A percentile compares a stretch with the other conserved stretches of the same genome.
phyloP scores from a whole-genome alignment of 1,284 basidiomycete genomes.

The Sporisorium reilianum region DNA sequence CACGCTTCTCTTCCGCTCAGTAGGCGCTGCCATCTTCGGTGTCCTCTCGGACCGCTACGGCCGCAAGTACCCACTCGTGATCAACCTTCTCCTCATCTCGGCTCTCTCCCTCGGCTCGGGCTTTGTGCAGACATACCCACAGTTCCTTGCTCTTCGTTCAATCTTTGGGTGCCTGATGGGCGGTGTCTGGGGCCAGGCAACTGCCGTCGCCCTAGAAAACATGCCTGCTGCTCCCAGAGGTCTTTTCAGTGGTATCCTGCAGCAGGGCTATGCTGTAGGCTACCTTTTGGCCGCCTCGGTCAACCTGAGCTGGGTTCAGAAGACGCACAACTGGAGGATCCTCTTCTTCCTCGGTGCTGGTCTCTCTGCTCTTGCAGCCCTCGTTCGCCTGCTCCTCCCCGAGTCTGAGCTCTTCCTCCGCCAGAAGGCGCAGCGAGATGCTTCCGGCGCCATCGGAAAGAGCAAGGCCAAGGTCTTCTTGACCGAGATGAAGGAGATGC shows the following conservation, averaged over 20 bases:
- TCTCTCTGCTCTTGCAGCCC: slow-evolving; percentile 79
- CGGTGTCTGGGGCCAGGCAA: slow-evolving; percentile 58
- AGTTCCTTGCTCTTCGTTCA: slow-evolving; percentile 72
- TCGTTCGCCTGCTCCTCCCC: slow-evolving; percentile 80
- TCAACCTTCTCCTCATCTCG: slow-evolving; percentile 73
- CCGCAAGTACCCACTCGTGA: slow-evolving; percentile 86
- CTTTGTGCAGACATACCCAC: slow-evolving; percentile 71
- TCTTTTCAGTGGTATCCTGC: slow-evolving; percentile 83
- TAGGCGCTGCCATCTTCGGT: slow-evolving; percentile 85
- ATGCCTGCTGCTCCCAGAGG: slow-evolving; percentile 88
- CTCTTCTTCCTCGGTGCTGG: slow-evolving; percentile 74
- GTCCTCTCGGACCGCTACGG: slow-evolving; percentile 77
- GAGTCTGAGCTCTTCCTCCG: slow-evolving; percentile 81
- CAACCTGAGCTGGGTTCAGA: slow-evolving; percentile 75
- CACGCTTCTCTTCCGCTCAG: slow-evolving; percentile 87
- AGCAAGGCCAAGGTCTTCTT: slow-evolving; percentile 77
- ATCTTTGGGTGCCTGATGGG: slow-evolving; percentile 77
- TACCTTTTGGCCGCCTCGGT: slow-evolving; percentile 76
- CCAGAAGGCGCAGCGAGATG: slow-evolving; percentile 69
- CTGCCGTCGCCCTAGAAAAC: slow-evolving; percentile 79
- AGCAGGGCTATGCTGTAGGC: slow-evolving; percentile 80
- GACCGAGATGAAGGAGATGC: slow-evolving; percentile 78
- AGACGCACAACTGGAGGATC: slow-evolving; percentile 71
- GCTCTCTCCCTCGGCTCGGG: slow-evolving; percentile 80
- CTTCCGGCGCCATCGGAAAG: slow-evolving; percentile 17